phyloP scores from a whole-genome alignment of 768 basidiomycete species.

The Pleurotus pulmonarius region DNA sequence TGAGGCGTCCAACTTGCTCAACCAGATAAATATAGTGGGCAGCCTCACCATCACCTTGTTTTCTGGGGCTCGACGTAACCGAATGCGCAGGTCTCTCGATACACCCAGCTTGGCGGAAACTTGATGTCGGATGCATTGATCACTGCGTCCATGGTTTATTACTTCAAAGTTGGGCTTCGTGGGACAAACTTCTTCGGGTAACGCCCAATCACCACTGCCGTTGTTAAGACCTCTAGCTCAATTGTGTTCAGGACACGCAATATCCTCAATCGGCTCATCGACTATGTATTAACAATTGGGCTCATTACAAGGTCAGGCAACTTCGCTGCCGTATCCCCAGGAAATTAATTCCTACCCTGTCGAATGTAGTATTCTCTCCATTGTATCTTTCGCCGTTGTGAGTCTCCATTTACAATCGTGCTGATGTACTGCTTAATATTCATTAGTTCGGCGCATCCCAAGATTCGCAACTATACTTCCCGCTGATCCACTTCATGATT shows the following conservation, averaged over 20 bases:
- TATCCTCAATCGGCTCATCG: not conserved
- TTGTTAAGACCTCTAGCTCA: not conserved
- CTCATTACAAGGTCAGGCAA: not conserved
- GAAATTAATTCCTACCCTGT: not conserved
- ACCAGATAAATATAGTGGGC: too few species aligned
- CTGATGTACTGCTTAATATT: too few species aligned
- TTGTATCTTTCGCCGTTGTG: not conserved
- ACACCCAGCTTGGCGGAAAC: not conserved
- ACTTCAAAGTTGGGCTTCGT: not conserved
- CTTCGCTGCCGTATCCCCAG: not conserved
- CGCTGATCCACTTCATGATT: too few species aligned
- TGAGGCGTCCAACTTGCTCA: too few species aligned
- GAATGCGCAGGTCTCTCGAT: not conserved
- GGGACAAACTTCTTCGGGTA: not conserved
- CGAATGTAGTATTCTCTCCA: not conserved
- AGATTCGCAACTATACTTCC: too few species aligned
- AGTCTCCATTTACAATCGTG: not conserved
- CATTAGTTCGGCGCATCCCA: too few species aligned
- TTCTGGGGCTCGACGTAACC: too few species aligned
- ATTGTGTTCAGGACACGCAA: not conserved
- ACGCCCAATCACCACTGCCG: not conserved
- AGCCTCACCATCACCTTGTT: too few species aligned
- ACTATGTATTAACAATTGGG: not conserved
- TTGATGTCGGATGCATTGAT: not conserved
- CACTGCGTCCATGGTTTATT: not conserved